phyloP scores from a whole-genome alignment of 257 asterid genomes.

The Nicotiana sylvestris region DNA sequence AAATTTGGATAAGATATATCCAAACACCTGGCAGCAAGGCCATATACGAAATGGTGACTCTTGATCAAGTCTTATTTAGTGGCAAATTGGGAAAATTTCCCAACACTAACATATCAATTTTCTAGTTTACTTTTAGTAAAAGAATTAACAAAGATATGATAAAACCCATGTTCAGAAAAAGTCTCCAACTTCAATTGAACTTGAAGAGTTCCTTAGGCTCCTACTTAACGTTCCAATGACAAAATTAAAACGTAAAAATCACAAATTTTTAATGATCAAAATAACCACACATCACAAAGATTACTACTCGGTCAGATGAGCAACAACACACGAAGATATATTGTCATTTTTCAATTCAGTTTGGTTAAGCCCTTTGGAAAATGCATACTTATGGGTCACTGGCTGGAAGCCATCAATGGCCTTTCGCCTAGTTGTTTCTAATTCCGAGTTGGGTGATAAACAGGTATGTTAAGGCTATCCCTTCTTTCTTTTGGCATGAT shows the following conservation, averaged over 20 bases:
- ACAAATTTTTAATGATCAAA: conserved; percentile 22
- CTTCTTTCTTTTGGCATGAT: too few relatives aligned
- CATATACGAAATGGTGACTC: too few relatives aligned
- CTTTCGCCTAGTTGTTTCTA: conserved; percentile 5
- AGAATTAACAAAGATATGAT: conserved; percentile 11
- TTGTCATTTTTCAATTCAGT: conserved; percentile 43
- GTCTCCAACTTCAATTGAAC: conserved; percentile 29
- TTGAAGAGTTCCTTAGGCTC: conserved; percentile 34
- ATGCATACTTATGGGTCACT: conserved; percentile 49
- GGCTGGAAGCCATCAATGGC: conserved; percentile 68
- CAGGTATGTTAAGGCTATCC: too few relatives aligned
- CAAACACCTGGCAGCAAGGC: too few relatives aligned
- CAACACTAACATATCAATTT: background rate
- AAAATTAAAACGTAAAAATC: background rate
- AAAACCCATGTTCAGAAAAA: conserved; percentile 16
- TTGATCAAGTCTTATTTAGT: too few relatives aligned
- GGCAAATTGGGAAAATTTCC: background rate
- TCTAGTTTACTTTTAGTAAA: background rate
- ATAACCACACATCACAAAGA: conserved; percentile 66
- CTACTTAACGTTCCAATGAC: conserved; percentile 6
- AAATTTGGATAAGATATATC: too few relatives aligned
- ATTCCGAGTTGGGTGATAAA: too few relatives aligned
- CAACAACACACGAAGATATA: conserved; percentile 48
- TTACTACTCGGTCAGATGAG: conserved; percentile 58
- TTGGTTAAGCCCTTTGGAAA: conserved; percentile 61